A percentile compares a stretch with the other conserved stretches of the same genome.
These are phyloP conservation scores for Acacia melanoxylon DNA, from an alignment of 306 rosid species.

Conservation along the genomic window DNA sequence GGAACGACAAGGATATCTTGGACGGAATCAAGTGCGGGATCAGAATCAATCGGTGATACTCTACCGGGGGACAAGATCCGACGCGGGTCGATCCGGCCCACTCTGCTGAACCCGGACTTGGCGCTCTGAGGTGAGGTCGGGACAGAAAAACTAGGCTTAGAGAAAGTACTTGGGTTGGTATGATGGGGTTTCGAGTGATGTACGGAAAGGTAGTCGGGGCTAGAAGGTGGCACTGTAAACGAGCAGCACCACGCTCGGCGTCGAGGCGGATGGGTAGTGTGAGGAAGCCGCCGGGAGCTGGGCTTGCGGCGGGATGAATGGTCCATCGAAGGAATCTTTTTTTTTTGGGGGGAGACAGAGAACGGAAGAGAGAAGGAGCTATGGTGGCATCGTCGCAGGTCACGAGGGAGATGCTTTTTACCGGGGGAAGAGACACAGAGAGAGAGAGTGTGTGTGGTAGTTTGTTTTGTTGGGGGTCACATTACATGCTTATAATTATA, in stretches of 20 bases:
- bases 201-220: slow-evolving; percentile 63
- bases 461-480: slow-evolving; percentile 4
- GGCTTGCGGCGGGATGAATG: slow-evolving; percentile 39
- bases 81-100: slow-evolving; percentile 78
- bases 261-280: slow-evolving; percentile 10
- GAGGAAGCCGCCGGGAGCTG: neutral
- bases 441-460: neutral
- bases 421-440: neutral
- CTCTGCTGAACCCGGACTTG: slow-evolving; percentile 62
- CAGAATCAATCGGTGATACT: slow-evolving; percentile 82
- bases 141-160: slow-evolving; percentile 52
- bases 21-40: slow-evolving; percentile 37
- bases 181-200: slow-evolving; percentile 41
- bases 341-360: no score
- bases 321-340: slow-evolving; percentile 46
- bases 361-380: neutral
- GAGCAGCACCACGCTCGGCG: slow-evolving; percentile 90
- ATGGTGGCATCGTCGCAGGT: neutral
- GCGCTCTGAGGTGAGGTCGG: slow-evolving; percentile 74
- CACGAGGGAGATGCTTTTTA: slow-evolving; percentile 14
- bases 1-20: slow-evolving; percentile 35
- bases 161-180: slow-evolving; percentile 34
- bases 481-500: no score
- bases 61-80: slow-evolving; percentile 93
- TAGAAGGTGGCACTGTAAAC: slow-evolving; percentile 70